These are phyloP conservation scores for Rubia balearica DNA, from an alignment of 305 asterid genomes.

Conservation along the genomic window DNA sequence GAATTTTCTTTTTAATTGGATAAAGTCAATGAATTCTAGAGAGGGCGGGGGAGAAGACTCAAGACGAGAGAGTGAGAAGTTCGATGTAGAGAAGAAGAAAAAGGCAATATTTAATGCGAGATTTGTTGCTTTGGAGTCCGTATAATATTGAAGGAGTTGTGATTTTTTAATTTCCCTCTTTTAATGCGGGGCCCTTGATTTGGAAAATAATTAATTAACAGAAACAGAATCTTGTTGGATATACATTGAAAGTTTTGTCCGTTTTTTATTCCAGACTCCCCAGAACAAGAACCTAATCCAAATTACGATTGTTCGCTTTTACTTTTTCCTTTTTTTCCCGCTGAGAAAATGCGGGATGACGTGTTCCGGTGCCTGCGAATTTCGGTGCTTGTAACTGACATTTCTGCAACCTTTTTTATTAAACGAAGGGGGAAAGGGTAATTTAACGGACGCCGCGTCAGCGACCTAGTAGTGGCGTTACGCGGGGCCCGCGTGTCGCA, in stretches of 20 bases:
- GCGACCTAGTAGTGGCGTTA: neutral
- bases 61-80: slow-evolving; percentile 6
- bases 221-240: slow-evolving; percentile 4
- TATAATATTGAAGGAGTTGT: slow-evolving; percentile 6
- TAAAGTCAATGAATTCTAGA: slow-evolving; percentile 53
- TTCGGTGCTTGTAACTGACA: slow-evolving; percentile 31
- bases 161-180: neutral
- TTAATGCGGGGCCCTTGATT: neutral
- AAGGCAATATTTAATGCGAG: slow-evolving; percentile 8
- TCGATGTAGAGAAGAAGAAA: slow-evolving; percentile 8
- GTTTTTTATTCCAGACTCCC: slow-evolving; percentile 17
- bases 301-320: neutral
- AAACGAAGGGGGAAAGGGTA: slow-evolving; percentile 3
- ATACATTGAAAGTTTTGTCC: slow-evolving; percentile 18
- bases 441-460: slow-evolving; percentile 30
- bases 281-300: neutral
- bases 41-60: slow-evolving; percentile 19
- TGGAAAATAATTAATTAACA: neutral
- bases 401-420: slow-evolving; percentile 23
- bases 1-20: slow-evolving; percentile 5
- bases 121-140: slow-evolving; percentile 19
- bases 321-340: neutral
- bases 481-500: slow-evolving; percentile 35
- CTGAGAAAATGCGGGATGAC: slow-evolving; percentile 2
- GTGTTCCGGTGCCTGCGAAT: slow-evolving; percentile 32